Conservation (phyloP, 139 green algal genomes). For the Edaphochlamys debaryana region DNA sequence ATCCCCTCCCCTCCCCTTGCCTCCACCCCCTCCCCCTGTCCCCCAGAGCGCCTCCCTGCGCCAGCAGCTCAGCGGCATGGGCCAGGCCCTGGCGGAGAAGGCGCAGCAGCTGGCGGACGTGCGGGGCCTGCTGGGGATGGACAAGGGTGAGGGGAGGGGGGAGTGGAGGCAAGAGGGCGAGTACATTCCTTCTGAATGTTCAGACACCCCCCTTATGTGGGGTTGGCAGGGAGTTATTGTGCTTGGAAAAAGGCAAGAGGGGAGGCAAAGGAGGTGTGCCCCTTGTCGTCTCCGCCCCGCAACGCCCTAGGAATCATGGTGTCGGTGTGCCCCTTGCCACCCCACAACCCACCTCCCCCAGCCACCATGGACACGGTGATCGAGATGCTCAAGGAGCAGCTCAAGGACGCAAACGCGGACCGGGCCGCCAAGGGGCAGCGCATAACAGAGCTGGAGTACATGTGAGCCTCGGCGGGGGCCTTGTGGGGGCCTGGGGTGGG, state of each 20-base stretch:
- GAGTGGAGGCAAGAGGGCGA: no score
- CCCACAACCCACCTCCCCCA: not conserved
- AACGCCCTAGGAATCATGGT: no score
- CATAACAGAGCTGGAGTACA: not conserved
- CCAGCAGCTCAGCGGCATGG: not conserved
- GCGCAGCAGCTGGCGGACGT: not conserved
- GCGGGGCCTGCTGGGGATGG: not conserved
- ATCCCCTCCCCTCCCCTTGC: no score
- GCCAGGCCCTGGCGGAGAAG: not conserved
- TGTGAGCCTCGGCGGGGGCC: no score
- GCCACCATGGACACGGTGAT: conserved; percentile 3
- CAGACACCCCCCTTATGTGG: no score
- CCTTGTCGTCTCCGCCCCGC: no score
- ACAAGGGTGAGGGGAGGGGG: not conserved
- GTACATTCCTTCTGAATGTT: no score
- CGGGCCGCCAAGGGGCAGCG: not conserved
- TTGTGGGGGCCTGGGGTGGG: no score
- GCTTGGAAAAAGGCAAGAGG: no score
- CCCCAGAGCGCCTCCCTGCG: not conserved
- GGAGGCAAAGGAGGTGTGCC: no score
- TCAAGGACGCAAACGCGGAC: not conserved
- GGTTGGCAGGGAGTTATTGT: no score
- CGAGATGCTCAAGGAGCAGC: conserved; percentile 30
- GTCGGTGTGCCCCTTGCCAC: not conserved
- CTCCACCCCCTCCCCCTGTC: no score